Base-by-base conservation (phyloP, 805 yeast species). In the Maudiozyma pseudohumilis region DNA sequence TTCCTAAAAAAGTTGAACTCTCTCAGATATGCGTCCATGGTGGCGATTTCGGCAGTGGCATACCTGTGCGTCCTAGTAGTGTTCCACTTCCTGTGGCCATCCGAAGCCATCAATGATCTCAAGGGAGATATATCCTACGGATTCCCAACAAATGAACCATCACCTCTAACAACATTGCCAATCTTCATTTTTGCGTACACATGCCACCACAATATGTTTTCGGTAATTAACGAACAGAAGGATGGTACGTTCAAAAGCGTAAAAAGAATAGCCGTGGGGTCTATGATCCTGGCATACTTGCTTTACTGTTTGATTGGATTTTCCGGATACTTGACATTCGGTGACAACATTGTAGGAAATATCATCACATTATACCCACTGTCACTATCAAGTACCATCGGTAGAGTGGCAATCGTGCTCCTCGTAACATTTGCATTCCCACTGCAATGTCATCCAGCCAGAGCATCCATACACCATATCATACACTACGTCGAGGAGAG, bases 131-230 rank as follows among this genome's bases (percentile, higher is more conserved):
- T 82, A 36, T 52, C 71, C 40, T 39, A 67, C 46, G 43, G 75
- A 43, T 53, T 57, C 23, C 85, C 86, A 1, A 49, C 54, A 19
- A 58, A 70, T 5, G 54, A 68, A 12, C 47, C 68, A 0, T 56
- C 71, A 3, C 63, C 76, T n/a, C 67, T 88, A 15, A 69, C 81
- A 18, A 76, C 92, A 9, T 75, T 88, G 55, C 94, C 96, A n/a
- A 82, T 88, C 45, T 78, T 87, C 48, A 89, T 89, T 11, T 88
- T 89, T 66, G 95, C 96, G 0, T 89, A 77, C 60, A 89, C 97
- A 0, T 92, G 96, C 51, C 96, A 89, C 54, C 96, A 89, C 59
- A 89, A 89, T 61, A 85, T 85, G 86, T 86, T 85, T 51, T 76
- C 95, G 1, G 74, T 88, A 39, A 73, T 87, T 38, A 89, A 88